Evolutionary conservation across 2,329 filamentous ascomycete genomes (phyloP).

Genomic region (Coleophoma cylindrospora): DNA sequence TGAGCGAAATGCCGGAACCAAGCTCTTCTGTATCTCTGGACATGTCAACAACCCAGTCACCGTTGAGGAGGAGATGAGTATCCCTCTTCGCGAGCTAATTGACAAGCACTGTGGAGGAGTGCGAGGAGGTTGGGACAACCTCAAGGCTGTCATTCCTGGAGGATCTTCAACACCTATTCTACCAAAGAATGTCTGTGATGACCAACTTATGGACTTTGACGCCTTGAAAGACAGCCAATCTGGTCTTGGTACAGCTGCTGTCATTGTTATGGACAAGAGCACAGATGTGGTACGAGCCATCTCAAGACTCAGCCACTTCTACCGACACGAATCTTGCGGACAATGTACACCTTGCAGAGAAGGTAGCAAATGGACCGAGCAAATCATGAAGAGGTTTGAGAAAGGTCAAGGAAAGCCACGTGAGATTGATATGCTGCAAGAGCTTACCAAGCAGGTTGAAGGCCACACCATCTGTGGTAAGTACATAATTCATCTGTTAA

Average conservation of each 20-base stretch:
- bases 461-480: constrained; percentile 96
- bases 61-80: constrained; percentile 98
- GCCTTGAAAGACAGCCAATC: constrained; percentile 96
- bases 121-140: constrained; percentile 94
- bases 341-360: constrained; percentile 99
- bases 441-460: constrained; percentile 98
- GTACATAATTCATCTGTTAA: constrained; percentile 25
- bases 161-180: constrained; percentile 95
- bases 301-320: constrained; percentile 89
- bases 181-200: constrained; percentile 83
- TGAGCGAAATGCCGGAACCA: constrained; percentile 94
- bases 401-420: constrained; percentile 81
- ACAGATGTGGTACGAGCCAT: constrained; percentile 95
- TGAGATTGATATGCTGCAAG: constrained; percentile 99
- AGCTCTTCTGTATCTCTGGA: constrained; percentile 97
- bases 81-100: constrained; percentile 90
- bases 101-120: constrained; percentile 98
- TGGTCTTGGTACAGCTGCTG: constrained; percentile 92
- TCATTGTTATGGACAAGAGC: constrained; percentile 99
- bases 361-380: constrained; percentile 97
- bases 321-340: constrained; percentile 96
- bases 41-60: constrained; percentile 96
- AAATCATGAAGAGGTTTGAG: constrained; percentile 97
- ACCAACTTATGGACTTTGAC: constrained; percentile 99
- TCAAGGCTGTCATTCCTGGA: constrained; percentile 90